These are phyloP conservation scores for Chaetothyriales sp. DNA, from an alignment of 2,329 filamentous ascomycete genomes.

Conservation along the genomic window DNA sequence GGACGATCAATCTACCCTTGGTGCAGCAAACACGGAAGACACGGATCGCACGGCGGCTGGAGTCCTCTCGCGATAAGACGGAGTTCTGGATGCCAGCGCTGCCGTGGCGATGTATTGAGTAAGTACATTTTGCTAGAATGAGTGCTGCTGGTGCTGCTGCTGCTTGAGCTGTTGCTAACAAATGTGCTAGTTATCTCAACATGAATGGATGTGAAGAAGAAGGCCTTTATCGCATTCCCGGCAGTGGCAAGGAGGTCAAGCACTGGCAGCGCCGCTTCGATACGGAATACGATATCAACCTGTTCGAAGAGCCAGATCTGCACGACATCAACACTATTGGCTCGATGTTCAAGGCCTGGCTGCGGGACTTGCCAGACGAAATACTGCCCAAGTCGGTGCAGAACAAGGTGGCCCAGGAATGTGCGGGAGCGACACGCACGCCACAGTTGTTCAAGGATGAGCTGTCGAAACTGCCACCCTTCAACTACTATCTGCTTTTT, in stretches of 20 bases:
- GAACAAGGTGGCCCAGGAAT: slow-evolving; percentile 64
- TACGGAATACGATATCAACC: slow-evolving; percentile 69
- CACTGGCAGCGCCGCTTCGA: slow-evolving; percentile 89
- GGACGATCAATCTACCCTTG: slow-evolving; percentile 71
- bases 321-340: slow-evolving; percentile 96
- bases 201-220: slow-evolving; percentile 89
- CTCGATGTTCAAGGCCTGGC: slow-evolving; percentile 91
- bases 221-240: slow-evolving; percentile 81
- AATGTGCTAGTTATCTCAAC: slow-evolving; percentile 54
- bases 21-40: slow-evolving; percentile 82
- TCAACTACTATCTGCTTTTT: slow-evolving; percentile 95
- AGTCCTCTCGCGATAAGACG: slow-evolving; percentile 82
- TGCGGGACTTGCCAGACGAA: slow-evolving; percentile 86
- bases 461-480: slow-evolving; percentile 82
- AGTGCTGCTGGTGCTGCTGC: not conserved
- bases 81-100: slow-evolving; percentile 98
- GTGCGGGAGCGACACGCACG: slow-evolving; percentile 60
- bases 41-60: slow-evolving; percentile 75
- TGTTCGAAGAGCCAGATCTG: slow-evolving; percentile 72
- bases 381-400: slow-evolving; percentile 77
- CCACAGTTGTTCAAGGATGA: slow-evolving; percentile 80
- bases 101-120: slow-evolving; percentile 88
- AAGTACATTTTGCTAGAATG: slow-evolving; percentile 20
- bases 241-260: slow-evolving; percentile 78
- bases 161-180: slow-evolving; percentile 1